Conservation (phyloP, 257 asterid genomes). For the Echites panduratus region DNA sequence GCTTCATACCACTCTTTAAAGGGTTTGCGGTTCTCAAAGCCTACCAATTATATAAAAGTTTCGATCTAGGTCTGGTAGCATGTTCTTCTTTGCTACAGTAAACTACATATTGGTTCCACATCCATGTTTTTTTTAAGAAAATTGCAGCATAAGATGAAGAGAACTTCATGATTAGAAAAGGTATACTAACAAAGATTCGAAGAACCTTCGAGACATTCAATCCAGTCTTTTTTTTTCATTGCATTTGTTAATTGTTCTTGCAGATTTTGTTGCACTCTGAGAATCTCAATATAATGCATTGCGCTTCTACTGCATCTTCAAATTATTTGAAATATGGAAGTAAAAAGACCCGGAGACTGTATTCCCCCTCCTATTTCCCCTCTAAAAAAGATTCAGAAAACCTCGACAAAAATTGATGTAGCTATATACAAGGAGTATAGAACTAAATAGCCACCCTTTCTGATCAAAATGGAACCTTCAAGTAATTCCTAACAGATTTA, state of each 20-base stretch:
- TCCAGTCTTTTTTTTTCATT: background rate
- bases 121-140: background rate
- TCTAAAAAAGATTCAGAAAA: too few species aligned
- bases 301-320: background rate
- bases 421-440: too few species aligned
- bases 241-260: background rate
- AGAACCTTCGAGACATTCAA: background rate
- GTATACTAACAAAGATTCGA: background rate
- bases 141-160: background rate
- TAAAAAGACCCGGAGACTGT: background rate
- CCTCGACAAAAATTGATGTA: too few species aligned
- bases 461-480: too few species aligned
- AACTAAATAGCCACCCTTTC: too few species aligned
- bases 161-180: background rate
- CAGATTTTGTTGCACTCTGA: background rate
- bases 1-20: background rate
- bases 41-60: too few species aligned
- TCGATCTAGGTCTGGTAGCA: background rate
- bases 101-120: background rate
- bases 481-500: too few species aligned
- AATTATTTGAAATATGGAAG: too few species aligned
- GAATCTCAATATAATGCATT: too few species aligned
- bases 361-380: background rate
- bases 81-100: background rate
- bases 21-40: too few species aligned